These are phyloP conservation scores for Zymoseptoria tritici DNA, from an alignment of 2,329 filamentous ascomycete genomes.

Conservation along the genomic window DNA sequence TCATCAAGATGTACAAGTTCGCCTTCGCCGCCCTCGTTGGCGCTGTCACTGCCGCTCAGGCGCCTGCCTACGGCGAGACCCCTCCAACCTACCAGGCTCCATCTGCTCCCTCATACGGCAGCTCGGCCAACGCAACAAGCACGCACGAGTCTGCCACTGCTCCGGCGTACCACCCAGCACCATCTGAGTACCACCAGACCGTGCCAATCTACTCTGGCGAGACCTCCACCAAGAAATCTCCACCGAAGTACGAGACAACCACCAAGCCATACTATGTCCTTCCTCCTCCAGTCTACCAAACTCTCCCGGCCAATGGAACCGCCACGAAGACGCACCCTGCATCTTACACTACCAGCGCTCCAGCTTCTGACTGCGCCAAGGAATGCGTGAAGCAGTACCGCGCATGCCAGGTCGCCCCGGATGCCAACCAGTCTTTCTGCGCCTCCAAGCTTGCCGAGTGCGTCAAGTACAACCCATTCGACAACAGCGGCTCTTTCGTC, in stretches of 20 bases:
- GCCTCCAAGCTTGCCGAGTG: slow-evolving; percentile 1
- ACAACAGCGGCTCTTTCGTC: background rate
- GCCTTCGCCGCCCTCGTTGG: background rate
- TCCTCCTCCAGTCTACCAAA: background rate
- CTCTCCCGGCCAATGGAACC: background rate
- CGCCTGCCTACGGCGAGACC: background rate
- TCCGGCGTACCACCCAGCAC: background rate
- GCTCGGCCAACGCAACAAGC: background rate
- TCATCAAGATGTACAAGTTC: slow-evolving; percentile 1
- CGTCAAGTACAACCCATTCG: background rate
- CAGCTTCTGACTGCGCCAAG: background rate
- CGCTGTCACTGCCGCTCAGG: background rate
- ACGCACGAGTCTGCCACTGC: background rate
- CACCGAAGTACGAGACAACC: background rate
- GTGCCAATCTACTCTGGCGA: background rate
- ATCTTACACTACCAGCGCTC: background rate
- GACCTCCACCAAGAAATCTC: background rate
- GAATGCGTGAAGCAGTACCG: background rate
- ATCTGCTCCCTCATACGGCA: background rate
- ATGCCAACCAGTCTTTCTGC: slow-evolving; percentile 6
- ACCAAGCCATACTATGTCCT: background rate
- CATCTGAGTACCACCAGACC: background rate
- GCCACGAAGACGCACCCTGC: background rate
- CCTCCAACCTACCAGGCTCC: background rate
- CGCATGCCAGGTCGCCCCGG: slow-evolving; percentile 1